Conservation (phyloP, 768 basidiomycete genomes). For the Suillus subaureus region DNA sequence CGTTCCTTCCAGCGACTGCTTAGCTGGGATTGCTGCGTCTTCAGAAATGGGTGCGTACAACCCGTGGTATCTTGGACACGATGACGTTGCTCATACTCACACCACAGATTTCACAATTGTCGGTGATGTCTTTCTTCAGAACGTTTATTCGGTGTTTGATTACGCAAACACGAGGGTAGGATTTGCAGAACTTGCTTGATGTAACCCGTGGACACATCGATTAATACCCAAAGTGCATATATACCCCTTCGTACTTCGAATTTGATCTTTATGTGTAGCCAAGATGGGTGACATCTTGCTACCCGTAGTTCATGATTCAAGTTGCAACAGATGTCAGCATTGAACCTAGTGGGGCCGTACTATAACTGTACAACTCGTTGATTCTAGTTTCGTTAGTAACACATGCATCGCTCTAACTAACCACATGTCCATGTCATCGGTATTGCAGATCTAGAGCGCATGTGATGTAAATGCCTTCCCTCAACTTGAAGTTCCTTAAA, state of each 20-base stretch:
- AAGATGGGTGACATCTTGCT: neutral
- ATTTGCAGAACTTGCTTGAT: constrained; percentile 33
- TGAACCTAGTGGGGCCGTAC: neutral
- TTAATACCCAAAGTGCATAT: neutral
- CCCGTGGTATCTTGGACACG: neutral
- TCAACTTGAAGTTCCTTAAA: too few relatives aligned
- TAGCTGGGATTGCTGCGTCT: constrained; percentile 29
- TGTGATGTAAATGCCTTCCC: too few relatives aligned
- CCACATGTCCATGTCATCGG: too few relatives aligned
- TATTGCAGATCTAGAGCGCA: too few relatives aligned
- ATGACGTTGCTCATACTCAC: neutral
- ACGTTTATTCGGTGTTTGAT: constrained; percentile 31
- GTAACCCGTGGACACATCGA: neutral
- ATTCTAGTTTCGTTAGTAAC: too few relatives aligned
- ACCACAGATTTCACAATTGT: constrained; percentile 22
- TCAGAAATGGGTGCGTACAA: constrained; percentile 13
- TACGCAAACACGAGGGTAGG: constrained; percentile 33
- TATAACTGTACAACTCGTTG: too few relatives aligned
- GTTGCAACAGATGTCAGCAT: neutral
- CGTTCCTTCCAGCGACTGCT: constrained; percentile 26
- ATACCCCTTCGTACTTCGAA: neutral
- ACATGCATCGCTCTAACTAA: too few relatives aligned
- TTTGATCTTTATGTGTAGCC: neutral
- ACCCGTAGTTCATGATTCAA: neutral
- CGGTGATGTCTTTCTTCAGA: constrained; percentile 30